Evolutionary conservation across 2,329 filamentous ascomycete species (phyloP).

Genomic region (Exophiala sideris): DNA sequence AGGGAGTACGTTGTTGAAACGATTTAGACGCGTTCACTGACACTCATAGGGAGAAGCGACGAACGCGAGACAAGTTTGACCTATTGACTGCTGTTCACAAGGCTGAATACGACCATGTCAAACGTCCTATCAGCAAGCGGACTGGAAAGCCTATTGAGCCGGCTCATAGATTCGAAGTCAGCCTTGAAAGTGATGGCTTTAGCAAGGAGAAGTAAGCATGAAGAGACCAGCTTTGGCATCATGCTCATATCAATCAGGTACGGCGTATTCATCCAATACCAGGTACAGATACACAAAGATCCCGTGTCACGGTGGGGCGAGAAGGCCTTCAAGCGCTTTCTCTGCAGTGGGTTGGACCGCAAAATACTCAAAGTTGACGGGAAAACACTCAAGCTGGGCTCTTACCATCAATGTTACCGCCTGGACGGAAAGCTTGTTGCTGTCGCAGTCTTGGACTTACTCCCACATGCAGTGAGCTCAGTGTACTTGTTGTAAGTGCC

Average conservation of each 20-base stretch:
- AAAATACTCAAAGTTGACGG: constrained; percentile 35
- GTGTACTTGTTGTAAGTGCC: constrained; percentile 48
- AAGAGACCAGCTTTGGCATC: not conserved
- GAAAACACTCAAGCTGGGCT: constrained; percentile 44
- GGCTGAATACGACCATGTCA: constrained; percentile 43
- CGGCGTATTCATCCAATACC: constrained; percentile 47
- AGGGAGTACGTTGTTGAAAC: constrained; percentile 37
- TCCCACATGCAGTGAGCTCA: constrained; percentile 48
- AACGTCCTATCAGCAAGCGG: constrained; percentile 43
- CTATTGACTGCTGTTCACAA: constrained; percentile 41
- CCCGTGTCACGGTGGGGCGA: constrained; percentile 42
- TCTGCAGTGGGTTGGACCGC: constrained; percentile 45
- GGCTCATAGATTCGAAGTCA: constrained; percentile 48
- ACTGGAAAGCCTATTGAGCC: constrained; percentile 45
- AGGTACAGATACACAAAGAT: constrained; percentile 46
- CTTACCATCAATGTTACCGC: constrained; percentile 51
- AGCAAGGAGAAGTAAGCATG: constrained; percentile 44
- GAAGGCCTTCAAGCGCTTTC: constrained; percentile 45
- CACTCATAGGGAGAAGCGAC: constrained; percentile 41
- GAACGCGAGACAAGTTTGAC: constrained; percentile 44
- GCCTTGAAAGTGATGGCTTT: constrained; percentile 45
- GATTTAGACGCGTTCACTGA: constrained; percentile 4
- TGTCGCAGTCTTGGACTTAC: constrained; percentile 47
- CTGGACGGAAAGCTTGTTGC: constrained; percentile 49
- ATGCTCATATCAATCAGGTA: constrained; percentile 32